Percentiles rank a stretch among this genome's conserved stretches.
Evolutionary conservation across 192 early-diverging fungal genomes (phyloP).

Genomic region (Linderina pennispora): DNA sequence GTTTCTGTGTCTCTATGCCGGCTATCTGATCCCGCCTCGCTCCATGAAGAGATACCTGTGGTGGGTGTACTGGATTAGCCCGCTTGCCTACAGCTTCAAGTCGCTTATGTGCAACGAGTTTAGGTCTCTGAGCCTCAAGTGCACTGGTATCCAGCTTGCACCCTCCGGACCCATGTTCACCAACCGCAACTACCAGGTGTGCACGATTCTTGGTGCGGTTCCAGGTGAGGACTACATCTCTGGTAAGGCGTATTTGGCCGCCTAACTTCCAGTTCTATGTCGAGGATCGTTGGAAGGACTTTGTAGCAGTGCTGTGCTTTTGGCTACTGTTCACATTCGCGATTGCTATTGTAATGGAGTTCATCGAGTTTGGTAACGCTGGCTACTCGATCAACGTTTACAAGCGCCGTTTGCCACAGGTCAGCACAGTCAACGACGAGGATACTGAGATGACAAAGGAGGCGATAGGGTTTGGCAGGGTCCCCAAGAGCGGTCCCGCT

Average conservation of each 20-base stretch:
- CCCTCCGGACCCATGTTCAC: conserved; percentile 38
- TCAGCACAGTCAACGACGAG: neutral
- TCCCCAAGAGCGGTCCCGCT: conserved; percentile 1
- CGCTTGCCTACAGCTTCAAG: conserved; percentile 50
- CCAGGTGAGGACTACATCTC: conserved; percentile 41
- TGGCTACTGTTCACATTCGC: neutral
- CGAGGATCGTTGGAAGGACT: conserved; percentile 40
- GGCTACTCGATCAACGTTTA: conserved; percentile 18
- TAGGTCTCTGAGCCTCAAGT: conserved; percentile 3
- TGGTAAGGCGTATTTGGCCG: conserved; percentile 49
- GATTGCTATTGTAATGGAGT: conserved; percentile 38
- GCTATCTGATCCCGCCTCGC: conserved; percentile 54
- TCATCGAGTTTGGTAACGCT: conserved; percentile 42
- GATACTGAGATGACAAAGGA: conserved; percentile 8
- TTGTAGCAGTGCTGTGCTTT: conserved; percentile 34
- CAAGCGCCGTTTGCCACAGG: neutral
- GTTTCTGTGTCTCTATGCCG: conserved; percentile 50
- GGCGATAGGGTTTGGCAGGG: neutral
- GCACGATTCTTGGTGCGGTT: conserved; percentile 48
- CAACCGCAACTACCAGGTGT: conserved; percentile 35
- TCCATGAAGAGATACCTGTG: conserved; percentile 53
- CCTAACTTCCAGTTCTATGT: conserved; percentile 40
- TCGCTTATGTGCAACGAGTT: conserved; percentile 45
- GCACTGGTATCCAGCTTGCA: conserved; percentile 3
- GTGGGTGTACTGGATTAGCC: conserved; percentile 53